A percentile compares a stretch with the other conserved stretches of the same genome.
These are phyloP conservation scores for Entamoeba dispar DNA, from an alignment of 208 protist species.

Conservation along the genomic window DNA sequence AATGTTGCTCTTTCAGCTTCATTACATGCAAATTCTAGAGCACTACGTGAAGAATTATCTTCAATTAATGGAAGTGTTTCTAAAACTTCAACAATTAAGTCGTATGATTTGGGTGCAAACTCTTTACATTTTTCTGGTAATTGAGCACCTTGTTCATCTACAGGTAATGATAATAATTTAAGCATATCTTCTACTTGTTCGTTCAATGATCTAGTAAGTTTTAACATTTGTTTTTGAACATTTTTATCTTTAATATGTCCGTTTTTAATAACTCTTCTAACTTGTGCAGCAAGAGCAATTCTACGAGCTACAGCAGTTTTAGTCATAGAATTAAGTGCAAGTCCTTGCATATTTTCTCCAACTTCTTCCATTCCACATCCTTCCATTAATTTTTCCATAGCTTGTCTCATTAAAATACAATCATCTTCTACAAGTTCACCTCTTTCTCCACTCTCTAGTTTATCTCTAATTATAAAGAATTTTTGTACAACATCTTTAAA, in stretches of 20 bases:
- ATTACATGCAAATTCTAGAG: background rate
- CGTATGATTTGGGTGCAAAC: background rate
- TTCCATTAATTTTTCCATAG: background rate
- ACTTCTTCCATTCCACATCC: background rate
- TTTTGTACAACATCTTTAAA: background rate
- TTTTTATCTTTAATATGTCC: background rate
- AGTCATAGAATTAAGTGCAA: background rate
- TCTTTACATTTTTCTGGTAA: background rate
- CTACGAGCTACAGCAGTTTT: background rate
- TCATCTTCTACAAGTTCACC: background rate
- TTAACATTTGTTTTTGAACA: background rate
- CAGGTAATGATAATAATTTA: background rate
- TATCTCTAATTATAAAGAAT: background rate
- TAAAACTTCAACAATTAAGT: background rate
- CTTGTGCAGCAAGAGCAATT: background rate
- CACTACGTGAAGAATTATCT: background rate
- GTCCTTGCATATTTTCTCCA: background rate
- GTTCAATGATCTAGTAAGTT: background rate
- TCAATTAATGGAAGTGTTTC: background rate
- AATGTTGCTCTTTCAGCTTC: background rate
- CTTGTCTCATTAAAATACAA: background rate
- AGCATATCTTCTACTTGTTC: background rate
- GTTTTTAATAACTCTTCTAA: background rate
- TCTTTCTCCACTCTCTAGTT: background rate
- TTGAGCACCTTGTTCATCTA: background rate